Evolutionary conservation across 192 early-diverging fungal species (phyloP), one percentile per base, ranked within the genome.

Genomic region (Gigaspora rosea): DNA sequence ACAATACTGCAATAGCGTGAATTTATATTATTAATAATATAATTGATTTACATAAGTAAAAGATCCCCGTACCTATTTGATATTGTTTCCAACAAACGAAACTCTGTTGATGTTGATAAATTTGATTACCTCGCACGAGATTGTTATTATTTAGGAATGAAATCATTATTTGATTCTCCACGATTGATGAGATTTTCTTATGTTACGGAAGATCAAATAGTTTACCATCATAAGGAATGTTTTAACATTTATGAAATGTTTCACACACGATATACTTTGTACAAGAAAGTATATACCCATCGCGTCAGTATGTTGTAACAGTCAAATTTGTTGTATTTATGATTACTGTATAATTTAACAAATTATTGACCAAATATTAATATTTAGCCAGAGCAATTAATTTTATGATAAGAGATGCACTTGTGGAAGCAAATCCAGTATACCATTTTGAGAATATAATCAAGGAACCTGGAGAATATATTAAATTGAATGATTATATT

Each of bases 11-110:
- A n/a, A n/a, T n/a, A 56, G 12, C 2, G 52, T 15, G 12, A 4
- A n/a, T 56, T 56, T 56, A 56, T 56, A 11, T 56, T 56, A 56
- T 18, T 56, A 18, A 56, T 56, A 56, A 15, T 5, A 11, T 56
- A 56, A n/a, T 11, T 13, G 12, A 18, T 54, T 12, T 2, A 54
- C 3, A 2, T 18, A 4, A 56, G 52, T 56, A 56, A 56, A 56
- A 56, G 78, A 16, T 79, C 85, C 54, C 84, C 79, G 66, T 98
- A 94, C 78, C 71, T 99, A 65, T 99, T 95, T 87, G 95, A 99
- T 78, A 96, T 99, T 80, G 96, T 99, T 0, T 92, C 96, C 52
- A 99, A 99, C 88, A 93, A 96, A 80, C 86, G 92, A 46, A 99
- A 96, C 79, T 91, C 90, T 22, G 84, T 99, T 16, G 97, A 99